Evolutionary conservation across 177 flowering plant genomes (phyloP).

Genomic region (Vitis hybrid): DNA sequence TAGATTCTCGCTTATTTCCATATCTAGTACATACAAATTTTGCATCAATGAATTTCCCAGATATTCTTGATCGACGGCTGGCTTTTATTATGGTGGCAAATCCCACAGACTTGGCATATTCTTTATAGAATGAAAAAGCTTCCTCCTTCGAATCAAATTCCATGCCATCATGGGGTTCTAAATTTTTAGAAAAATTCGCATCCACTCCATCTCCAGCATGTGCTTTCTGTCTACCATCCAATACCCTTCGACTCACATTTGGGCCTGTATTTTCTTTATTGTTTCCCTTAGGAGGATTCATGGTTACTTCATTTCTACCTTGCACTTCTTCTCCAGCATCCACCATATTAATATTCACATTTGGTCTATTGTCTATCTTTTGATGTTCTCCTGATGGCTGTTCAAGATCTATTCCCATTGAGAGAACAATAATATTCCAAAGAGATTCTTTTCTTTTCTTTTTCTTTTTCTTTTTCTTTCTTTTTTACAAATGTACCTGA

Average conservation of each 20-base stretch:
- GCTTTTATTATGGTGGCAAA: constrained; percentile 35
- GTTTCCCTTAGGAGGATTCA: constrained; percentile 8
- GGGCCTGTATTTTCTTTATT: constrained; percentile 16
- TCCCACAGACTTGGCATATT: constrained; percentile 37
- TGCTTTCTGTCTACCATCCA: neutral
- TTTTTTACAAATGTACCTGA: constrained; percentile 2
- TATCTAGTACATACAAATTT: constrained; percentile 39
- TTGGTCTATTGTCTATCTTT: constrained; percentile 10
- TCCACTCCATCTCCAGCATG: constrained; percentile 15
- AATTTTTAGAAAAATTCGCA: constrained; percentile 12
- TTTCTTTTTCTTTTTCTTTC: neutral
- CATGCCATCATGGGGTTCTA: constrained; percentile 34
- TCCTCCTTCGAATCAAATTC: constrained; percentile 43
- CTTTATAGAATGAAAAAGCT: constrained; percentile 34
- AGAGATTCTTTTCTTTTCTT: neutral
- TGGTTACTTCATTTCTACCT: neutral
- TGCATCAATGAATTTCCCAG: constrained; percentile 38
- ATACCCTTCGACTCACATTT: constrained; percentile 7
- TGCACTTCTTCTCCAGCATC: constrained; percentile 6
- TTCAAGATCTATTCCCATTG: constrained; percentile 32
- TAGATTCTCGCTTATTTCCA: constrained; percentile 24
- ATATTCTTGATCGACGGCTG: constrained; percentile 35
- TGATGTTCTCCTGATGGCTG: constrained; percentile 25
- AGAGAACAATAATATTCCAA: neutral
- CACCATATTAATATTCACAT: constrained; percentile 13